Conservation (phyloP, 331 rosid species). For the Quercus tomentella region DNA sequence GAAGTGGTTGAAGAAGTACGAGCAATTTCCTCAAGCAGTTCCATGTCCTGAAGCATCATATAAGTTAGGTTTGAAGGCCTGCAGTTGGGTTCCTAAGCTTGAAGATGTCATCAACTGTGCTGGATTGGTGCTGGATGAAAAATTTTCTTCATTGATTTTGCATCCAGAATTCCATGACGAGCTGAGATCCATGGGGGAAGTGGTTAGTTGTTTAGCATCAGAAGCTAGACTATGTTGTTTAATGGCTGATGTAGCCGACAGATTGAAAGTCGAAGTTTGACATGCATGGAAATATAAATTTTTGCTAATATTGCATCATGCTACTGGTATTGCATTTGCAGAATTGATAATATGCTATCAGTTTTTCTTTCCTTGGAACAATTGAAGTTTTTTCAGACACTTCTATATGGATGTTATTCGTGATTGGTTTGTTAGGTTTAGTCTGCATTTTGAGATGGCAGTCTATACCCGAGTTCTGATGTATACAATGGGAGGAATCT, state of each 20-base stretch:
- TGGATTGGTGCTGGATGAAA: slow-evolving; percentile 61
- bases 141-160: slow-evolving; percentile 68
- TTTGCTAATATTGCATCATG: not conserved
- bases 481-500: too few species aligned
- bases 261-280: slow-evolving; percentile 39
- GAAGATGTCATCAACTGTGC: slow-evolving; percentile 64
- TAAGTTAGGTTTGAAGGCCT: slow-evolving; percentile 52
- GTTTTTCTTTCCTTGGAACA: too few species aligned
- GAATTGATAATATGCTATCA: not conserved
- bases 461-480: too few species aligned
- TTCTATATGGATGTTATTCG: too few species aligned
- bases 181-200: slow-evolving; percentile 48
- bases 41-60: slow-evolving; percentile 47
- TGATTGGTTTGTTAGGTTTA: too few species aligned
- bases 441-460: too few species aligned
- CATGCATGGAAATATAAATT: slow-evolving; percentile 10
- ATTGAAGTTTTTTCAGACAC: not conserved
- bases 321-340: not conserved
- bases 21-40: slow-evolving; percentile 75
- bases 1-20: slow-evolving; percentile 86
- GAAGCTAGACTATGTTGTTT: slow-evolving; percentile 56
- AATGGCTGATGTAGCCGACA: slow-evolving; percentile 47
- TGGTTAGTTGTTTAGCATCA: slow-evolving; percentile 49
- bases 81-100: slow-evolving; percentile 79
- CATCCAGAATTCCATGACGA: slow-evolving; percentile 72